Evolutionary conservation across 2,329 filamentous ascomycete genomes (phyloP).

Genomic region (Botrytis porri): DNA sequence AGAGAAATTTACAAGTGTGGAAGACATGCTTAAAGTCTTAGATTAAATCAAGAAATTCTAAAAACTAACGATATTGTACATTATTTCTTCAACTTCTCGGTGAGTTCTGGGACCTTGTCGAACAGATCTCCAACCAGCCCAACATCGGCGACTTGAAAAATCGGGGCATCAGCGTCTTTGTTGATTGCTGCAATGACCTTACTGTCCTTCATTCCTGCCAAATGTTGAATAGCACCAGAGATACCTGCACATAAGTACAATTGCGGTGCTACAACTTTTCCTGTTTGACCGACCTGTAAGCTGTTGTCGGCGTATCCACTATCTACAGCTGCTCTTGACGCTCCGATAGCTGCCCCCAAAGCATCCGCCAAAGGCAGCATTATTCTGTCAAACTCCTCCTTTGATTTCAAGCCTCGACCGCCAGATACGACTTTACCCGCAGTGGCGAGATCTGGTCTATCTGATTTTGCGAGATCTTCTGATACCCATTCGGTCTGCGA

Average conservation of each 20-base stretch:
- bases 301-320: constrained; percentile 98
- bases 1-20: constrained; percentile 62
- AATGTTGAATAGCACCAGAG: constrained; percentile 93
- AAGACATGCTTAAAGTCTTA: constrained; percentile 56
- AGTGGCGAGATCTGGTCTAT: constrained; percentile 90
- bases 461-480: constrained; percentile 88
- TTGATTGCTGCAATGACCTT: constrained; percentile 99
- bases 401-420: constrained; percentile 92
- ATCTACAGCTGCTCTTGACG: constrained; percentile 91
- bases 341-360: constrained; percentile 91
- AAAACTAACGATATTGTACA: constrained; percentile 28
- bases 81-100: constrained; percentile 76
- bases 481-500: constrained; percentile 83
- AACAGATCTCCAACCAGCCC: constrained; percentile 94
- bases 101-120: constrained; percentile 92
- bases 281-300: constrained; percentile 95
- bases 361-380: constrained; percentile 92
- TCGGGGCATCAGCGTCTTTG: constrained; percentile 94
- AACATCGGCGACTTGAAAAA: constrained; percentile 97
- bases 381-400: constrained; percentile 91
- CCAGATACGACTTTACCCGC: constrained; percentile 88
- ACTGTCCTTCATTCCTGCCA: constrained; percentile 99
- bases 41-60: constrained; percentile 36
- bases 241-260: constrained; percentile 95
- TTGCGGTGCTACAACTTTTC: constrained; percentile 96